A percentile compares a stretch with the other conserved stretches of the same genome.
Conservation (phyloP, 306 rosid species). For the Sechiopsis laciniata region DNA sequence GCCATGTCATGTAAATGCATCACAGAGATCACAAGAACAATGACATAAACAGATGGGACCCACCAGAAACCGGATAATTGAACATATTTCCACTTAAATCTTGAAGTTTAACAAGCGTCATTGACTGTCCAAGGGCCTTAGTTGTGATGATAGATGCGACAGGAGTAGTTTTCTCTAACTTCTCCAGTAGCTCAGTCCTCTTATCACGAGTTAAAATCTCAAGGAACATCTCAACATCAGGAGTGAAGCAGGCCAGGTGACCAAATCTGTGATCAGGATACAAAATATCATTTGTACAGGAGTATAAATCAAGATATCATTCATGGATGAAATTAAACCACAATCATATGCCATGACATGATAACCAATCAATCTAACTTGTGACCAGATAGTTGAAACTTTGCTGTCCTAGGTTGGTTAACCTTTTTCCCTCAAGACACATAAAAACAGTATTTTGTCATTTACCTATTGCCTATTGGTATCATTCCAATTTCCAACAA, state of each 20-base stretch:
- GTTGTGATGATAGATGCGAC: conserved; percentile 36
- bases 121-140: conserved; percentile 64
- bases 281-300: conserved; percentile 21
- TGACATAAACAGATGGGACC: conserved; percentile 28
- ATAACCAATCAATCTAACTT: conserved; percentile 6
- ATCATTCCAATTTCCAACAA: conserved; percentile 10
- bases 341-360: background rate
- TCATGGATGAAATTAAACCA: conserved; percentile 16
- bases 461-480: background rate
- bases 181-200: conserved; percentile 55
- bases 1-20: background rate
- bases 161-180: conserved; percentile 39
- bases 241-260: conserved; percentile 75
- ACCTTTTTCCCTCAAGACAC: conserved; percentile 3
- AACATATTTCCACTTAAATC: conserved; percentile 46
- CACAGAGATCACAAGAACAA: conserved; percentile 5
- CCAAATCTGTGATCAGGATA: conserved; percentile 67
- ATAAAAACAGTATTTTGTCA: background rate
- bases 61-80: conserved; percentile 54
- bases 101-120: conserved; percentile 63
- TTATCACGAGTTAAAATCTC: conserved; percentile 58
- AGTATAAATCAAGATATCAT: background rate
- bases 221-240: conserved; percentile 69
- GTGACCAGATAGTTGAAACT: conserved; percentile 3
- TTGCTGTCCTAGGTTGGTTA: background rate